phyloP scores from a whole-genome alignment of 148 eudicot species.

The Amaranthus palmeri region DNA sequence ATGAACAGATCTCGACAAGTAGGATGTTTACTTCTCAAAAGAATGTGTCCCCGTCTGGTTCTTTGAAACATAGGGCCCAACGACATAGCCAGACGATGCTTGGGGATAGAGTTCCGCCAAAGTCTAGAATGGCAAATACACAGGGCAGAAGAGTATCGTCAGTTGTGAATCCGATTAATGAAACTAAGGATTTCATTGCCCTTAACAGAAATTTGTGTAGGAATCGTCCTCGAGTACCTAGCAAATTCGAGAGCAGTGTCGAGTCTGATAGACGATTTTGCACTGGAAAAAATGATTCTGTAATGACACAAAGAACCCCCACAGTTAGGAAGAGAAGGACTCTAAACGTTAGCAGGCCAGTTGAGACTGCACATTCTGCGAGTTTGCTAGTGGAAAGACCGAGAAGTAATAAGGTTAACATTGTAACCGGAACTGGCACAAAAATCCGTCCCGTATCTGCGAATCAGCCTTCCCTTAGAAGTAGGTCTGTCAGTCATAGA shows the following conservation, averaged over 20 bases:
- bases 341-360: slow-evolving; percentile 29
- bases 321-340: slow-evolving; percentile 56
- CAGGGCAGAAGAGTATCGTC: slow-evolving; percentile 36
- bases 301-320: slow-evolving; percentile 29
- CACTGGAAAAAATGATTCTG: slow-evolving; percentile 30
- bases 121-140: slow-evolving; percentile 27
- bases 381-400: slow-evolving; percentile 27
- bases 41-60: slow-evolving; percentile 24
- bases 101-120: slow-evolving; percentile 38
- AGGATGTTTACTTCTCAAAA: slow-evolving; percentile 41
- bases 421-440: slow-evolving; percentile 19
- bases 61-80: slow-evolving; percentile 30
- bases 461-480: slow-evolving; percentile 24
- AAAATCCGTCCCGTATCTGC: slow-evolving; percentile 20
- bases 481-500: slow-evolving; percentile 26
- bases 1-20: slow-evolving; percentile 24
- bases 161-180: slow-evolving; percentile 26
- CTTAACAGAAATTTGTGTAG: slow-evolving; percentile 37
- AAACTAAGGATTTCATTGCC: slow-evolving; percentile 44
- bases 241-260: slow-evolving; percentile 30
- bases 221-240: slow-evolving; percentile 28
- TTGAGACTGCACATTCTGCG: slow-evolving; percentile 32
- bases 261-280: slow-evolving; percentile 38
- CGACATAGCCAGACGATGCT: slow-evolving; percentile 32
- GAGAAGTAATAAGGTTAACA: slow-evolving; percentile 29